A percentile compares a stretch with the other conserved stretches of the same genome.
phyloP scores from a whole-genome alignment of 257 asterid genomes.

The Plantago ovata region DNA sequence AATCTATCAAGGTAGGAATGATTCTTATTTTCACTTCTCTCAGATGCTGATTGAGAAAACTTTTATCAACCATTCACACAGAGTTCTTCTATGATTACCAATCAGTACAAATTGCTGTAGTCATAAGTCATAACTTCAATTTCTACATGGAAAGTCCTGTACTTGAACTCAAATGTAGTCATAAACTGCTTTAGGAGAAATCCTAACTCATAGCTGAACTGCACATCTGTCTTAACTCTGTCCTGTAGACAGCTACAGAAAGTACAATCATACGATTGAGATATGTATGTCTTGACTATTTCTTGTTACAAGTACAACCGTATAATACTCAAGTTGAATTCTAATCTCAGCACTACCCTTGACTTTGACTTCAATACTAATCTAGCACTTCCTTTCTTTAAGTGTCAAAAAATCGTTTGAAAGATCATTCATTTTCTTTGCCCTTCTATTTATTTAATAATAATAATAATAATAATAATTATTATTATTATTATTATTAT shows the following conservation, averaged over 20 bases:
- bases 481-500: no score
- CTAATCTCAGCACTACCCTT: not conserved
- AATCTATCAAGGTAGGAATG: constrained; percentile 76
- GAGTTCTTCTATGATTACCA: constrained; percentile 15
- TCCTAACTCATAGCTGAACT: no score
- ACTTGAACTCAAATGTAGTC: no score
- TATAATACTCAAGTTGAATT: constrained; percentile 5
- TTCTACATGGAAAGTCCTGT: no score
- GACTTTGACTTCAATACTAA: constrained; percentile 15
- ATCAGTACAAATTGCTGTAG: constrained; percentile 1
- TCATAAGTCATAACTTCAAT: not conserved
- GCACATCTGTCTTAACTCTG: no score
- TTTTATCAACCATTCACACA: constrained; percentile 1
- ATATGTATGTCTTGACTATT: not conserved
- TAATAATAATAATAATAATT: no score
- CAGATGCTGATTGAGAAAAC: constrained; percentile 7
- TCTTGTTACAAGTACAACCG: constrained; percentile 1
- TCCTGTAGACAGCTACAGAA: no score
- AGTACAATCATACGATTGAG: no score
- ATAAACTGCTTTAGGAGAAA: no score
- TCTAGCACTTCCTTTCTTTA: not conserved
- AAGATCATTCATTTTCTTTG: no score
- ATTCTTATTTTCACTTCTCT: constrained; percentile 16
- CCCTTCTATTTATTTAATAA: no score
- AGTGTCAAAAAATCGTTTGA: not conserved